A percentile compares a stretch with the other conserved stretches of the same genome.
These are phyloP conservation scores for Cryptosporidium parvum DNA, from an alignment of 169 alveolate genomes.

Conservation along the genomic window DNA sequence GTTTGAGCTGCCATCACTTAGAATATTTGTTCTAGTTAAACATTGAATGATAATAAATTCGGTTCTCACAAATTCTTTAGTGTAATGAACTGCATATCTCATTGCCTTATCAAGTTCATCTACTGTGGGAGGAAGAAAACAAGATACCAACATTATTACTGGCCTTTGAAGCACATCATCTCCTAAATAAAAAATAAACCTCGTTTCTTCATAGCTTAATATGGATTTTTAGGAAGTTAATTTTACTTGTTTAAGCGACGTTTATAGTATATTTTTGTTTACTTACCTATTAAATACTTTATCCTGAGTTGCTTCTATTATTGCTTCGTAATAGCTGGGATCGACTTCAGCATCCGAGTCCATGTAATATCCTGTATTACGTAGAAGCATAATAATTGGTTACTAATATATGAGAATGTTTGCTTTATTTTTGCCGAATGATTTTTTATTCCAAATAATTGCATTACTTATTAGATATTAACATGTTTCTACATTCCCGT, in stretches of 20 bases:
- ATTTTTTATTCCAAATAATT: background rate
- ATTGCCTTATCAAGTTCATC: constrained; percentile 68
- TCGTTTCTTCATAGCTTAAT: constrained; percentile 54
- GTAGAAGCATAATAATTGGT: constrained; percentile 29
- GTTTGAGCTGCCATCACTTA: constrained; percentile 47
- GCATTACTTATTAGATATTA: constrained; percentile 4
- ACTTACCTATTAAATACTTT: constrained; percentile 62
- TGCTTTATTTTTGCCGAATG: background rate
- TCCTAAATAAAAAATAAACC: constrained; percentile 58
- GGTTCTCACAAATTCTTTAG: constrained; percentile 46
- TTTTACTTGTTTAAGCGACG: background rate
- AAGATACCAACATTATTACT: constrained; percentile 46
- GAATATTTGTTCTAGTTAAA: constrained; percentile 54
- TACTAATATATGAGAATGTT: background rate
- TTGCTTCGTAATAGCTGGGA: constrained; percentile 65
- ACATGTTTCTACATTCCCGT: constrained; percentile 54
- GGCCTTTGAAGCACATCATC: constrained; percentile 70
- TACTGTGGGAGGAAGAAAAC: constrained; percentile 63
- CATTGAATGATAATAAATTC: constrained; percentile 62
- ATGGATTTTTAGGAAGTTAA: background rate
- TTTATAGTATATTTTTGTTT: background rate
- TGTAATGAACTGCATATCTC: constrained; percentile 46
- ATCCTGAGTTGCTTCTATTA: constrained; percentile 48
- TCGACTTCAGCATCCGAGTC: constrained; percentile 75
- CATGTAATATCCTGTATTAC: constrained; percentile 47